These are phyloP conservation scores for Suillus placidus DNA, from an alignment of 768 basidiomycete genomes.

Conservation along the genomic window DNA sequence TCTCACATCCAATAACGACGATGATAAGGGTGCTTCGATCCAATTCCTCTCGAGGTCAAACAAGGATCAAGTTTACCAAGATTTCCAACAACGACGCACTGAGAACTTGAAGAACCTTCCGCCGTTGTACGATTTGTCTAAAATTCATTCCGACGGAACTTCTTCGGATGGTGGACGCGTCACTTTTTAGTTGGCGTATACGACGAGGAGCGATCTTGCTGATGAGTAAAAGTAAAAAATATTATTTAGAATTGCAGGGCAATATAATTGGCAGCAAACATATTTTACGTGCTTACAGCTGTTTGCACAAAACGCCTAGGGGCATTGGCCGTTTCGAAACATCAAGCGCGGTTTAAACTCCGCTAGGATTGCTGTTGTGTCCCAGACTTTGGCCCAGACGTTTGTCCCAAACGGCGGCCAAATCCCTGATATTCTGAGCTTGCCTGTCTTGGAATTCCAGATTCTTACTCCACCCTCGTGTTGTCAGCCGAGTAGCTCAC, in stretches of 20 bases:
- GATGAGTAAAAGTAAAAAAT: not conserved
- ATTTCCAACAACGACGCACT: constrained; percentile 25
- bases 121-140: constrained; percentile 26
- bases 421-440: not conserved
- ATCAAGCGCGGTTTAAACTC: too few species aligned
- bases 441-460: too few species aligned
- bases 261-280: not conserved
- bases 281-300: not conserved
- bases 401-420: not conserved
- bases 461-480: too few species aligned
- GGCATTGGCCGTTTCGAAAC: too few species aligned
- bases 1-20: constrained; percentile 7
- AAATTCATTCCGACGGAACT: constrained; percentile 23
- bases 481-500: too few species aligned
- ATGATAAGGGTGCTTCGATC: constrained; percentile 38
- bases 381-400: too few species aligned
- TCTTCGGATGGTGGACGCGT: constrained; percentile 16
- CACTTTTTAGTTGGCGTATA: not conserved
- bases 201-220: not conserved
- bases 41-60: constrained; percentile 43
- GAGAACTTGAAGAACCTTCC: constrained; percentile 20
- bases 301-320: not conserved
- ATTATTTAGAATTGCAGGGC: not conserved
- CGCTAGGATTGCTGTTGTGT: too few species aligned
- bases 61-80: constrained; percentile 35